Base-by-base conservation (phyloP, 2,329 filamentous ascomycete species). In the Byssothecium circinans region DNA sequence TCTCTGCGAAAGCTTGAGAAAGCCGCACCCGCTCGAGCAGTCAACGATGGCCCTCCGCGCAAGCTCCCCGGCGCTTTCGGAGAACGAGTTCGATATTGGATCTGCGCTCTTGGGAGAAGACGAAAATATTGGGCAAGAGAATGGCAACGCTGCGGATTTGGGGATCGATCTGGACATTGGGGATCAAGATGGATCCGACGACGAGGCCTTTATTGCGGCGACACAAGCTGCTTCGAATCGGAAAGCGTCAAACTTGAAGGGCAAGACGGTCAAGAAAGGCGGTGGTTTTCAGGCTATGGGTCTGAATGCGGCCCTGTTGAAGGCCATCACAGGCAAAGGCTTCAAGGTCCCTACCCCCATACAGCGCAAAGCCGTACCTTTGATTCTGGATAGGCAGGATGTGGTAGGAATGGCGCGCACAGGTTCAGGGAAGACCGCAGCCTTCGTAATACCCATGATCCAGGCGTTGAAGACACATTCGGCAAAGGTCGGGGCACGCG, bases 321-420 rank as follows among this genome's bases (percentile, higher is more conserved):
- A 95, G 66, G 90, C 94, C 2, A 97, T 99, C 56, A 83, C 88
- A 11, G 83, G 89, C 61, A 99, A 97, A 74, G 95, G 94, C 14
- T 99, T 96, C 73, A 90, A 88, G 0, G 89, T 97, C 2, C 95
- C 95, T 3, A 99, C 94, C 0, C 94, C 94, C 0, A 99, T 99
- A 71, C 94, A 99, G 76, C 84, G 94, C 59, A 97, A 97, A 74
- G 89, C 94, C 2, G 96, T 99, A 39, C 95, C 94, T 3, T 78
- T 97, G 45, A 84, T 99, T 45, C 78, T 97, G 60, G 88, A 95
- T 52, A 83, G 87, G 44, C 89, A 91, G 73, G 94, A 99, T 79
- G 89, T 97, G n/a, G 92, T 99, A 19, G 95, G 91, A 57, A 99
- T 99, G 94, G 94, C 94, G 7, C 82, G 95, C 57, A 99, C 95